Percentiles rank a stretch among this genome's conserved stretches.
Evolutionary conservation across 805 yeast genomes (phyloP).

Genomic region (Saccharomyces jurei): DNA sequence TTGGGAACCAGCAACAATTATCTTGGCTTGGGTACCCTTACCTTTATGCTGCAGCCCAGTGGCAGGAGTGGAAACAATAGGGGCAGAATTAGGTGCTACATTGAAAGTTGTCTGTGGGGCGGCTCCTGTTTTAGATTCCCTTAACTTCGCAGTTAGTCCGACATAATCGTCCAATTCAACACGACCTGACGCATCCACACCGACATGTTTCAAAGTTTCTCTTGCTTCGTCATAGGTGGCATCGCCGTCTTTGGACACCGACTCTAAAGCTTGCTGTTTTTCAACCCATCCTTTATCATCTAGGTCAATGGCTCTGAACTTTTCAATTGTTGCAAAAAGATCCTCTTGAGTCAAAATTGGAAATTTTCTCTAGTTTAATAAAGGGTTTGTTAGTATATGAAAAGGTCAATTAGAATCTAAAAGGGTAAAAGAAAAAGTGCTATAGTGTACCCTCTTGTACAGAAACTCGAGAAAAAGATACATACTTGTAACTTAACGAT

Average conservation of each 20-base stretch:
- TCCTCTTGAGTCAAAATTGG: slow-evolving; percentile 84
- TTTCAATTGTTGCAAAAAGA: slow-evolving; percentile 74
- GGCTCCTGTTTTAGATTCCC: slow-evolving; percentile 34
- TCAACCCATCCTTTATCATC: slow-evolving; percentile 95
- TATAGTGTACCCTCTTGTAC: not conserved
- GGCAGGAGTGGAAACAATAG: slow-evolving; percentile 10
- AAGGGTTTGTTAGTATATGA: not conserved
- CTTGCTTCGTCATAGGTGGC: slow-evolving; percentile 88
- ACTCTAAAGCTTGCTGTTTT: slow-evolving; percentile 80
- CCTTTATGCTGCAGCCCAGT: slow-evolving; percentile 41
- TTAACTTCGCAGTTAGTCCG: slow-evolving; percentile 70
- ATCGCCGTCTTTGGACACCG: slow-evolving; percentile 68
- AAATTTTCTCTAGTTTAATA: slow-evolving; percentile 54
- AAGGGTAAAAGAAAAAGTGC: not conserved
- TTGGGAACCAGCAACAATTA: slow-evolving; percentile 77
- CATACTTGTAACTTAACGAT: slow-evolving; percentile 55
- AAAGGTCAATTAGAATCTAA: not conserved
- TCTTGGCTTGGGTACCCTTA: slow-evolving; percentile 56
- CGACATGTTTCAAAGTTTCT: slow-evolving; percentile 82
- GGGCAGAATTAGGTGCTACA: slow-evolving; percentile 12
- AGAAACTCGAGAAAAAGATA: slow-evolving; percentile 2
- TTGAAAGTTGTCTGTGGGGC: slow-evolving; percentile 28
- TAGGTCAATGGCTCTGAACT: slow-evolving; percentile 74
- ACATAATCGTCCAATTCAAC: slow-evolving; percentile 95
- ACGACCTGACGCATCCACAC: slow-evolving; percentile 93